phyloP scores from a whole-genome alignment of 768 basidiomycete genomes.

The Lentinula detonsa region DNA sequence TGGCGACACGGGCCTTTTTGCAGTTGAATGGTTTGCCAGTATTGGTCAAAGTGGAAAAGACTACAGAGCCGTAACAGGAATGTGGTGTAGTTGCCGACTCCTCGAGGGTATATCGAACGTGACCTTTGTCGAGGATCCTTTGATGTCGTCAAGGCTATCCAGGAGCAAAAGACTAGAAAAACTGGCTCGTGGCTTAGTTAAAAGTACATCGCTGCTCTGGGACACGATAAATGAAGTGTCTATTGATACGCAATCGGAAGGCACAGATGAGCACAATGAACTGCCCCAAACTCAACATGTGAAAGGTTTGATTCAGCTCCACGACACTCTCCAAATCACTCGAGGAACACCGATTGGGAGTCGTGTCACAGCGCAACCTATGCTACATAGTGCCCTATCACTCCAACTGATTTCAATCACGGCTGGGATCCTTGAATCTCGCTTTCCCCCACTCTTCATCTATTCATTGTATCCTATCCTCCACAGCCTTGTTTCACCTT shows the following conservation, averaged over 20 bases:
- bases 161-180: constrained; percentile 54
- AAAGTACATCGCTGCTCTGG: constrained; percentile 68
- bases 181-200: constrained; percentile 55
- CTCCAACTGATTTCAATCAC: constrained; percentile 72
- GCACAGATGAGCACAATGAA: constrained; percentile 17
- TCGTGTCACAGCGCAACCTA: constrained; percentile 36
- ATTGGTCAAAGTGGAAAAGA: constrained; percentile 41
- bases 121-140: constrained; percentile 28
- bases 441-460: constrained; percentile 70
- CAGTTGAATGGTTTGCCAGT: constrained; percentile 79
- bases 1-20: constrained; percentile 63
- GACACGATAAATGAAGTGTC: constrained; percentile 36
- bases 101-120: constrained; percentile 64
- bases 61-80: constrained; percentile 53
- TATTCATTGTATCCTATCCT: constrained; percentile 82
- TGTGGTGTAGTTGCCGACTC: constrained; percentile 80
- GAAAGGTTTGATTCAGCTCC: constrained; percentile 59
- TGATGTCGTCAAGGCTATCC: constrained; percentile 14
- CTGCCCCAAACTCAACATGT: constrained; percentile 47
- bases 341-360: constrained; percentile 24
- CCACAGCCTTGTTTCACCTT: constrained; percentile 74
- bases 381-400: constrained; percentile 64
- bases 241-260: constrained; percentile 2
- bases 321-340: constrained; percentile 50
- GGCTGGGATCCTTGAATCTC: constrained; percentile 65